Conservation (phyloP, 257 asterid species). For the Nicotiana otophora region DNA sequence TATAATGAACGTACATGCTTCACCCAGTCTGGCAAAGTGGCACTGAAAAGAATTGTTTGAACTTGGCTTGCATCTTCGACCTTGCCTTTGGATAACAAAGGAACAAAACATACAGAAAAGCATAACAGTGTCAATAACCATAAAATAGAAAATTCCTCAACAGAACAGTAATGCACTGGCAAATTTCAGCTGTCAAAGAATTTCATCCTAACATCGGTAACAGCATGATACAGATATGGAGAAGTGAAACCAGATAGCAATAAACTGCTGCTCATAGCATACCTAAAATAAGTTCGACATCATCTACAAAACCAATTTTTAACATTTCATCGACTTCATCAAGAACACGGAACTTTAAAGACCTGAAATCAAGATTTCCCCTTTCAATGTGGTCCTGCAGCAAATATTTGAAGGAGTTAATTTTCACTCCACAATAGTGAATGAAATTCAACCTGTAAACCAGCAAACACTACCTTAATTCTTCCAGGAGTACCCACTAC, state of each 20-base stretch:
- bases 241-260: neutral
- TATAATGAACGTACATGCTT: constrained; percentile 41
- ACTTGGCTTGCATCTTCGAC: constrained; percentile 78
- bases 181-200: neutral
- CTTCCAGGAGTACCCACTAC: constrained; percentile 96
- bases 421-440: neutral
- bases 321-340: constrained; percentile 99
- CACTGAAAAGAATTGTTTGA: constrained; percentile 95
- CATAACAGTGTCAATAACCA: neutral
- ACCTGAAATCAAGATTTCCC: constrained; percentile 70
- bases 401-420: constrained; percentile 9
- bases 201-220: neutral
- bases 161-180: neutral
- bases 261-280: constrained; percentile 8
- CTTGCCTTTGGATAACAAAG: constrained; percentile 44
- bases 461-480: constrained; percentile 50
- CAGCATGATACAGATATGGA: neutral
- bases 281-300: constrained; percentile 96
- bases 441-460: neutral
- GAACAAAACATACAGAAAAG: neutral
- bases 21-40: constrained; percentile 90
- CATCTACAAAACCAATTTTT: constrained; percentile 99
- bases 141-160: neutral
- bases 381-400: constrained; percentile 81
- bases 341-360: constrained; percentile 83